These are phyloP conservation scores for Zea luxurians DNA, from an alignment of 176 grass and related monocot genomes.

Conservation along the genomic window DNA sequence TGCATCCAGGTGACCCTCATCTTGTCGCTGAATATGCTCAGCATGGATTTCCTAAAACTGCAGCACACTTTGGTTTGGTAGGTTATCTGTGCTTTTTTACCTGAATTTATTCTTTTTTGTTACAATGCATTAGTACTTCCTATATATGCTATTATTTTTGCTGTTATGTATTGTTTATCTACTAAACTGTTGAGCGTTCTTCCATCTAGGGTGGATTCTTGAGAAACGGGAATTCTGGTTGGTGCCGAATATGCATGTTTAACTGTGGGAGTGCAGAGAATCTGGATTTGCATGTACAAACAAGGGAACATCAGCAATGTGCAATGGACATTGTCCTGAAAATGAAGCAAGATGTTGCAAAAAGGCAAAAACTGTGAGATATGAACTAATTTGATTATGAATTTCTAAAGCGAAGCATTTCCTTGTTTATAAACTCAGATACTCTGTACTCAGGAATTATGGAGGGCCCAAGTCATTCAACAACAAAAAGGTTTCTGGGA, in stretches of 20 bases:
- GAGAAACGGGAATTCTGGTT: conserved; percentile 66
- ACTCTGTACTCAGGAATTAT: conserved; percentile 40
- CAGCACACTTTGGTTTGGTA: conserved; percentile 44
- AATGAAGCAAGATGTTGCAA: conserved; percentile 83
- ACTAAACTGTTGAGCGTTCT: conserved; percentile 25
- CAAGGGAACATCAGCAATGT: conserved; percentile 84
- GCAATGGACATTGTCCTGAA: conserved; percentile 82
- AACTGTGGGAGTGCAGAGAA: conserved; percentile 78
- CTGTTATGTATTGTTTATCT: background rate
- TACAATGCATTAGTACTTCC: background rate
- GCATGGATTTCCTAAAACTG: conserved; percentile 62
- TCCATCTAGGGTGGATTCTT: conserved; percentile 43
- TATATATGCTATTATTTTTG: conserved; percentile 35
- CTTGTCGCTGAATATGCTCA: conserved; percentile 43
- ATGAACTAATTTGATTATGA: conserved; percentile 38
- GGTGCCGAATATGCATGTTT: conserved; percentile 87
- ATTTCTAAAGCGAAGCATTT: conserved; percentile 16
- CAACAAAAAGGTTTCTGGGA: conserved; percentile 48
- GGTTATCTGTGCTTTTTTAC: conserved; percentile 35
- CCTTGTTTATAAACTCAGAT: conserved; percentile 28
- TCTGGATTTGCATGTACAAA: conserved; percentile 79
- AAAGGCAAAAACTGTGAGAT: conserved; percentile 62
- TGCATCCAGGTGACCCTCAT: conserved; percentile 48
- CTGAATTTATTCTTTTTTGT: conserved; percentile 29
- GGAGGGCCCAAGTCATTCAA: conserved; percentile 41